These are phyloP conservation scores for Haplographium delicatum DNA, from an alignment of 495 filamentous ascomycete genomes.

Conservation along the genomic window DNA sequence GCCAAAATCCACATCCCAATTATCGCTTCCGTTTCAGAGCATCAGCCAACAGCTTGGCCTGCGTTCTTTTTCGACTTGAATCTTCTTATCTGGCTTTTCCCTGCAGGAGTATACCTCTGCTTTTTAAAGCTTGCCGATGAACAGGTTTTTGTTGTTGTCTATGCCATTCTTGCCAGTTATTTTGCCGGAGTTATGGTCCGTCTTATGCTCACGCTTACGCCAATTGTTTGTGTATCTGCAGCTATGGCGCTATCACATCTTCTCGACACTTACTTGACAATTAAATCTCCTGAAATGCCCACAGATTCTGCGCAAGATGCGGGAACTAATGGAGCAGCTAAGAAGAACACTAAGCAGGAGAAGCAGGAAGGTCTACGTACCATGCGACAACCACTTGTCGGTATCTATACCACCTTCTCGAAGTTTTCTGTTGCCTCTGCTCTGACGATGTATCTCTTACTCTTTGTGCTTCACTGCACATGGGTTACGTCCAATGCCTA, in stretches of 20 bases:
- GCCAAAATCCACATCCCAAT: conserved; percentile 99
- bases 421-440: conserved; percentile 68
- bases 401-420: conserved; percentile 76
- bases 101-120: conserved; percentile 96
- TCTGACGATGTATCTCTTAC: conserved; percentile 72
- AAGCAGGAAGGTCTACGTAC: conserved; percentile 58
- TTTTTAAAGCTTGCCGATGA: conserved; percentile 92
- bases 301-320: conserved; percentile 40
- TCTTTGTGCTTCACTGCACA: conserved; percentile 97
- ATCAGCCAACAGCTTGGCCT: conserved; percentile 99
- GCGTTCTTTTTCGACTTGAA: conserved; percentile 99
- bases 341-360: conserved; percentile 40
- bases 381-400: conserved; percentile 66
- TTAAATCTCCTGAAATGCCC: conserved; percentile 47
- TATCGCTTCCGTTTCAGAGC: conserved; percentile 98
- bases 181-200: conserved; percentile 99
- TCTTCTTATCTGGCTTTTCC: conserved; percentile 98
- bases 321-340: conserved; percentile 27
- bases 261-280: conserved; percentile 76
- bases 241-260: conserved; percentile 86
- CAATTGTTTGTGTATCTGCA: conserved; percentile 91
- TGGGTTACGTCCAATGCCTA: conserved; percentile 99
- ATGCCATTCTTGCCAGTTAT: conserved; percentile 90
- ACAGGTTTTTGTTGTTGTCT: conserved; percentile 98
- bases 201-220: conserved; percentile 95